These are phyloP conservation scores for Pseudisothecium myosuroides DNA, from an alignment of 225 moss, liverwort and hornwort species.

Conservation along the genomic window DNA sequence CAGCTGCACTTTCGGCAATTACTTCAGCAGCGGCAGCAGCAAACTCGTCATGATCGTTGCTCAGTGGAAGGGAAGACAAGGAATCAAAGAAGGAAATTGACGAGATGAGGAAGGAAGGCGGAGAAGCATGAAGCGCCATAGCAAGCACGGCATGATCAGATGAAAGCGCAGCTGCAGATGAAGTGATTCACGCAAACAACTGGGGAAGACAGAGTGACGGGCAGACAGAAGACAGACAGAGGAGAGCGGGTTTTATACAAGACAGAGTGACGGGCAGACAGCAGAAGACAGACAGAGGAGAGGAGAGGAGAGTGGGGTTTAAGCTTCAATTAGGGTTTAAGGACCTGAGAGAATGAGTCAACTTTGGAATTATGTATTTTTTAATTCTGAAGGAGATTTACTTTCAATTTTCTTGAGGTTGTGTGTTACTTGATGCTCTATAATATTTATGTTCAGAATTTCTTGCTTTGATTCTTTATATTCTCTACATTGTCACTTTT, in stretches of 20 bases:
- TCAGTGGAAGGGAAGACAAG: background rate
- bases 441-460: background rate
- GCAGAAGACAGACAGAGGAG: too few relatives aligned
- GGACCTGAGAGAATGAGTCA: background rate
- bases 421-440: too few relatives aligned
- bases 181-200: background rate
- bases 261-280: background rate
- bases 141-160: background rate
- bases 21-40: background rate
- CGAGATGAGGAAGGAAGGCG: background rate
- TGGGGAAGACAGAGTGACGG: background rate
- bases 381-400: background rate
- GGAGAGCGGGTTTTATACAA: background rate
- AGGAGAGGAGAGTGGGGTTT: background rate
- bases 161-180: background rate
- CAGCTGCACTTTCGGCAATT: background rate
- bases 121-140: background rate
- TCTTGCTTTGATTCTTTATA: background rate
- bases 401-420: background rate
- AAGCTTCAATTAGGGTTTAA: background rate
- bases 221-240: too few relatives aligned
- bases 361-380: background rate
- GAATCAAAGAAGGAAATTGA: slow-evolving; percentile 4
- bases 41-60: background rate
- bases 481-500: background rate